Base-by-base conservation (phyloP, 352 stramenopile genomes). In the Phytophthora megakarya region DNA sequence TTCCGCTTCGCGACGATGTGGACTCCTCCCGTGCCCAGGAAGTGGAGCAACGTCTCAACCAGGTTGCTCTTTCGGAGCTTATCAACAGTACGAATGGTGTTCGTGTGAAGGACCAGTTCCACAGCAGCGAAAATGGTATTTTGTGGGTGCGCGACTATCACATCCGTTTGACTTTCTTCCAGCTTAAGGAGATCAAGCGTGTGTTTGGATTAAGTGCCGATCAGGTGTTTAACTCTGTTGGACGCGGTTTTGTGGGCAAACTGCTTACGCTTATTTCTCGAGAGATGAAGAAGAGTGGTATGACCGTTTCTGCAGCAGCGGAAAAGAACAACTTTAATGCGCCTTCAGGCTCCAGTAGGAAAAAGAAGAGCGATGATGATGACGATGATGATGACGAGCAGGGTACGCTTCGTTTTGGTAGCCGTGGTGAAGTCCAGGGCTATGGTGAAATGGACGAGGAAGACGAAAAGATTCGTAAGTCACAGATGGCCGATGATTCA, bases 121-220 rank as follows among this genome's bases (percentile, higher is more conserved):
- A 88, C 45, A 89, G 87, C 53, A 95, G 81, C 61, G 89, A 90
- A 54, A 97, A 95, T 60, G 85, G 86, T 46, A 89, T 95, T 46
- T 63, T 92, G 39, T 99, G 97, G 96, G 88, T 98, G 60, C 92
- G 97, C 25, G 93, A 98, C 58, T 99, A 99, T 80, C 95, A 92
- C 44, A 93, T 99, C 19, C 89, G 85, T 22, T 76, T 99, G 10
- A 97, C 93, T 30, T 88, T 99, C 32, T 97, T 98, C 75, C 80
- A 88, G 28, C 79, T 93, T 19, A 95, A 98, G 78, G 78, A 97
- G 47, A 99, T 99, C 57, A 87, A 91, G 40, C 86, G 92, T 37
- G 95, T 96, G 3, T 99, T 99, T 78, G 93, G 93, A 19, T 74
- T 99, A 43, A 86, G 75, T 53, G 81, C 98, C n/a, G 85, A 99